phyloP scores from a whole-genome alignment of 495 filamentous ascomycete species.

The Pyronema domesticum region DNA sequence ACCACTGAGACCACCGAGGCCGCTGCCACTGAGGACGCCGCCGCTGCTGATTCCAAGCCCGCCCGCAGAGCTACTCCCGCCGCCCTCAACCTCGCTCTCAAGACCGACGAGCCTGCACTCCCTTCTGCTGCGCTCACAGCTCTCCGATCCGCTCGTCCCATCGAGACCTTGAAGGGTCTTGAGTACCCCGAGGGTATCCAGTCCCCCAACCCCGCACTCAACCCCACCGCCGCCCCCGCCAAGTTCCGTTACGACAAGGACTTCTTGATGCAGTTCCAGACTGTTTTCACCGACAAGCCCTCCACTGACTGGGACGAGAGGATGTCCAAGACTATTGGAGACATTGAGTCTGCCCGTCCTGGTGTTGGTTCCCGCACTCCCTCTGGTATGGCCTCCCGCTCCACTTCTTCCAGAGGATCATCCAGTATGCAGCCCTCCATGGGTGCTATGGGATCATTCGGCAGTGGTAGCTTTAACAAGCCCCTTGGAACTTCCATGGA shows the following conservation, averaged over 20 bases:
- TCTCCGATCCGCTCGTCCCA: conserved; percentile 68
- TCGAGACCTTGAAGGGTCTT: conserved; percentile 48
- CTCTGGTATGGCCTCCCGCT: conserved; percentile 31
- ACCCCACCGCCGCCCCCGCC: conserved; percentile 49
- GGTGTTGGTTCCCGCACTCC: conserved; percentile 51
- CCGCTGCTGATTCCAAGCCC: conserved; percentile 16
- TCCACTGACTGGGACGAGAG: conserved; percentile 75
- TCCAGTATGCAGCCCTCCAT: conserved; percentile 28
- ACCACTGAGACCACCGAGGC: conserved; percentile 30
- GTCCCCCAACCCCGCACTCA: conserved; percentile 82
- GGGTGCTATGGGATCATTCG: conserved; percentile 43
- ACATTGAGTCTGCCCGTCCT: conserved; percentile 44
- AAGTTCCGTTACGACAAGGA: conserved; percentile 90
- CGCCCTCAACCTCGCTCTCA: conserved; percentile 17
- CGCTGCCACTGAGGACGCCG: conserved; percentile 31
- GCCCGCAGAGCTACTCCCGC: conserved; percentile 40
- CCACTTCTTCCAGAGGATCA: conserved; percentile 28
- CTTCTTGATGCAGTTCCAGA: conserved; percentile 94
- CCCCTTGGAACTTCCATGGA: conserved; percentile 14
- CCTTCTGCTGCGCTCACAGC: conserved; percentile 84
- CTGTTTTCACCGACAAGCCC: conserved; percentile 86
- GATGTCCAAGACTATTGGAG: conserved; percentile 60
- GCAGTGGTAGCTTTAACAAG: neutral
- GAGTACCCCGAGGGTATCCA: conserved; percentile 62
- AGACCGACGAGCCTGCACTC: conserved; percentile 52